These are phyloP conservation scores for Penicillium parvum DNA, from an alignment of 495 filamentous ascomycete species.

Conservation along the genomic window DNA sequence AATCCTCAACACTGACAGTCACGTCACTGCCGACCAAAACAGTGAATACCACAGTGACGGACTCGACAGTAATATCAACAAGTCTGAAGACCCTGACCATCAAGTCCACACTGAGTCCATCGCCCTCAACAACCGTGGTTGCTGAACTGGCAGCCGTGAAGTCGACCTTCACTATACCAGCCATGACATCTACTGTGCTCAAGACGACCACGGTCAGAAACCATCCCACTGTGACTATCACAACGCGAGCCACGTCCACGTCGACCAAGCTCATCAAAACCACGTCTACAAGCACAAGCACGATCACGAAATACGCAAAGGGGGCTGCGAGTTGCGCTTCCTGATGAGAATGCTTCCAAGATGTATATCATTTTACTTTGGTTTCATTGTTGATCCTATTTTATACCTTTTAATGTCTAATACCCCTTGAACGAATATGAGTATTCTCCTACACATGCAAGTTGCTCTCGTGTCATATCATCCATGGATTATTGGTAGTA, in stretches of 20 bases:
- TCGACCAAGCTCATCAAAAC: conserved; percentile 2
- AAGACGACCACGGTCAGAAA: background rate
- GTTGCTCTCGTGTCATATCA: too few species aligned
- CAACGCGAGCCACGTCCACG: background rate
- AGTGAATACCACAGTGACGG: background rate
- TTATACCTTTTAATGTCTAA: too few species aligned
- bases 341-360: too few species aligned
- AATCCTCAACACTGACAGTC: background rate
- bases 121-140: conserved; percentile 1
- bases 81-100: background rate
- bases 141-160: background rate
- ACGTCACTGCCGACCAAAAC: background rate
- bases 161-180: background rate
- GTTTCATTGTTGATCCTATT: too few species aligned
- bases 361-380: too few species aligned
- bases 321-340: conserved; percentile 1
- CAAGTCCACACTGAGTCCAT: background rate
- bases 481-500: background rate
- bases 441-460: too few species aligned
- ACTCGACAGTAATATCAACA: background rate
- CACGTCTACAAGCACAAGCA: background rate
- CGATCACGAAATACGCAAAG: background rate
- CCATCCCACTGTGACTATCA: conserved; percentile 1
- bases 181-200: background rate
- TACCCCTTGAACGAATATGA: too few species aligned